A percentile compares a stretch with the other conserved stretches of the same genome.
Evolutionary conservation across 2,329 filamentous ascomycete species (phyloP).

Genomic region (Diplodia corticola): DNA sequence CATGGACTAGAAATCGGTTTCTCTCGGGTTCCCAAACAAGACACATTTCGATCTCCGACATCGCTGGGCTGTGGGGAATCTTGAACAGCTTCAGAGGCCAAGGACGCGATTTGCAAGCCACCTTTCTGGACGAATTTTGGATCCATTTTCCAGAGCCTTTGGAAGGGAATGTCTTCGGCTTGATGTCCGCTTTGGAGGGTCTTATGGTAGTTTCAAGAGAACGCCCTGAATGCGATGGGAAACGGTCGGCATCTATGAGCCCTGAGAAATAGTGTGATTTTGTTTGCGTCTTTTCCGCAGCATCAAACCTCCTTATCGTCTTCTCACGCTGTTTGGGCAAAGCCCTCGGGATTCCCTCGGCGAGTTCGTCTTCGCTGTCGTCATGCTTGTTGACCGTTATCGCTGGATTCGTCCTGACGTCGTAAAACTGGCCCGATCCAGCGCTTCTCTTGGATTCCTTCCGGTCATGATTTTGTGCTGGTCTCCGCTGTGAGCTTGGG

Average conservation of each 20-base stretch:
- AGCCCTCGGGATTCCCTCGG: background rate
- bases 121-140: background rate
- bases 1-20: background rate
- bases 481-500: background rate
- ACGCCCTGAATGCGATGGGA: background rate
- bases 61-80: background rate
- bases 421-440: background rate
- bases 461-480: background rate
- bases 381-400: background rate
- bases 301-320: background rate
- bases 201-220: too few relatives aligned
- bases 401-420: background rate
- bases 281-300: background rate
- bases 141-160: background rate
- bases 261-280: background rate
- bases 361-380: conserved; percentile 1
- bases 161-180: background rate
- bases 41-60: background rate
- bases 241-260: background rate
- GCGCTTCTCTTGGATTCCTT: background rate
- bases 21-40: background rate
- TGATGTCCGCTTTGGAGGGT: background rate
- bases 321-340: conserved; percentile 3
- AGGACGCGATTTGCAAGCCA: background rate
- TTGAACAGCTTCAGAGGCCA: background rate